Conservation (phyloP, 2,329 filamentous ascomycete species). For the Fusarium lateritium region DNA sequence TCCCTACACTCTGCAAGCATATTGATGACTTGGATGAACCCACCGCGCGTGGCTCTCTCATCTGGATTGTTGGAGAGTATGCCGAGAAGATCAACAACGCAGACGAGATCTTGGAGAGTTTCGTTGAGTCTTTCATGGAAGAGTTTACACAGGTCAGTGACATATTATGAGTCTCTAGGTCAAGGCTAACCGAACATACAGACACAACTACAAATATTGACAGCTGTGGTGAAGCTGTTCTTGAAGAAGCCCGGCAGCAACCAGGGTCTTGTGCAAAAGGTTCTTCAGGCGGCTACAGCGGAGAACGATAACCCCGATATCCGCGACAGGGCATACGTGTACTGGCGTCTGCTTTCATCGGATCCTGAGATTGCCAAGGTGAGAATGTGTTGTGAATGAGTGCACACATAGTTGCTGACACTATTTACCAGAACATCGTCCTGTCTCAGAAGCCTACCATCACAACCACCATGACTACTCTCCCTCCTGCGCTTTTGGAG, state of each 20-base stretch:
- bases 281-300: slow-evolving; percentile 90
- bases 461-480: slow-evolving; percentile 90
- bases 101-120: slow-evolving; percentile 91
- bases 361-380: slow-evolving; percentile 92
- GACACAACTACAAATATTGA: slow-evolving; percentile 98
- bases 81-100: slow-evolving; percentile 99
- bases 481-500: slow-evolving; percentile 87
- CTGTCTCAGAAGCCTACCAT: slow-evolving; percentile 96
- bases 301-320: slow-evolving; percentile 99
- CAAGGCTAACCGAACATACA: slow-evolving; percentile 54
- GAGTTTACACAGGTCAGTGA: slow-evolving; percentile 89
- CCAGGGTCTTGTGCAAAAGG: slow-evolving; percentile 92
- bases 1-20: slow-evolving; percentile 94
- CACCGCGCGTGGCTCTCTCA: slow-evolving; percentile 88
- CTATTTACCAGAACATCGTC: slow-evolving; percentile 75
- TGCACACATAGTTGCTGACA: slow-evolving; percentile 7
- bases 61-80: slow-evolving; percentile 99
- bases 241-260: slow-evolving; percentile 95
- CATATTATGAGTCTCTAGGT: not conserved
- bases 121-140: slow-evolving; percentile 95
- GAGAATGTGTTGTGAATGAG: slow-evolving; percentile 40
- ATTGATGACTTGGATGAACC: slow-evolving; percentile 98
- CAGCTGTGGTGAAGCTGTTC: slow-evolving; percentile 97
- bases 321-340: slow-evolving; percentile 95
- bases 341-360: slow-evolving; percentile 95